phyloP scores from a whole-genome alignment of 2,329 filamentous ascomycete species.

The Calonectria naviculata region DNA sequence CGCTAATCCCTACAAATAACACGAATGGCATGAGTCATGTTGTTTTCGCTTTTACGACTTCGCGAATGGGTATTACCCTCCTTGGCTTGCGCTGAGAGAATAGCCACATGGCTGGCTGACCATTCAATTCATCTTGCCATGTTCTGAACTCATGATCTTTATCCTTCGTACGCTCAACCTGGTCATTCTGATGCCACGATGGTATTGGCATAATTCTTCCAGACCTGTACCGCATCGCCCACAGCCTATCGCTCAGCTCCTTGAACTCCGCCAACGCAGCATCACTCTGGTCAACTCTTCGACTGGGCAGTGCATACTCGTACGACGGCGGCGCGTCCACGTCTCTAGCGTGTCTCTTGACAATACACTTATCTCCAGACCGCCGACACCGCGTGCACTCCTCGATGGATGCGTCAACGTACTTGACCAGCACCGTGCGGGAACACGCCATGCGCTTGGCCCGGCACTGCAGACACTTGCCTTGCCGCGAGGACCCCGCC shows the following conservation, averaged over 20 bases:
- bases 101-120: conserved; percentile 9
- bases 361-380: conserved; percentile 41
- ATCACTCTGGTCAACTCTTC: background rate
- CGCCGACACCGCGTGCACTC: conserved; percentile 41
- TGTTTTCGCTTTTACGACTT: background rate
- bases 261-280: background rate
- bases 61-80: background rate
- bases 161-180: background rate
- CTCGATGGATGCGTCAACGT: conserved; percentile 54
- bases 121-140: conserved; percentile 29
- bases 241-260: conserved; percentile 15
- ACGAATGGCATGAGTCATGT: background rate
- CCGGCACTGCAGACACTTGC: conserved; percentile 39
- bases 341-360: conserved; percentile 67
- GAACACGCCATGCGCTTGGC: conserved; percentile 38
- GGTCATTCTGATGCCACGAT: conserved; percentile 29
- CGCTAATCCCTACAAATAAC: background rate
- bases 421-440: conserved; percentile 5
- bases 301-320: background rate
- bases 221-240: background rate
- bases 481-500: background rate
- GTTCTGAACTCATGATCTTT: conserved; percentile 6
- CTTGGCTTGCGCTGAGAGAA: background rate
- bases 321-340: conserved; percentile 45
- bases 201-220: conserved; percentile 18